Base-by-base conservation (phyloP, 495 filamentous ascomycete species). In the Penicillium antarcticum region DNA sequence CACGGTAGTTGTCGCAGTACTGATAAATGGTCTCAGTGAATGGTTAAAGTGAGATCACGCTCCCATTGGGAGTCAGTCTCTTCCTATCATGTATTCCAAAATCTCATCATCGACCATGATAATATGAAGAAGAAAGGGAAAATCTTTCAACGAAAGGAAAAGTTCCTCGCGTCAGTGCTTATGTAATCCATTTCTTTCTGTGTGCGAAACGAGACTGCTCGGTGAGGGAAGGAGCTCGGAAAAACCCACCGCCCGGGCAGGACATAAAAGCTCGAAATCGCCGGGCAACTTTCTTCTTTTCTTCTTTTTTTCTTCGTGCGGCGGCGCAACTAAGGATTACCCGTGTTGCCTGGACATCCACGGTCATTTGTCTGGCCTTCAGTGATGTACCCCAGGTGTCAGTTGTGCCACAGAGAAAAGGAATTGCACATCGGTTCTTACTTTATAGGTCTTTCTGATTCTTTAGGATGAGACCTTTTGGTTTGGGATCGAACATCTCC, bases 391-490 rank as follows among this genome's bases (percentile, higher is more conserved):
- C 51, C 55, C 75, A 81, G 75, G 80, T 78, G 80, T 84, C 80
- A 70, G 76, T 78, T 74, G 75, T 70, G 78, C 71, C 79, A 79
- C 74, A 84, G 80, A 84, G 48, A 53, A 60, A 80, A 57, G 73
- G 70, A 76, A 82, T 84, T 82, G 80, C 80, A 82, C 70, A 67
- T 71, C 67, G 72, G 66, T 76, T 73, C 73, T 64, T 74, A 75
- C 69, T 73, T 75, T 72, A 74, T 66, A 64, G 72, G 72, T 74
- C 71, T 71, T 69, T 69, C 66, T 74, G 61, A 62, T 66, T 53
- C 61, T 55, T 55, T 62, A 71, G 67, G 70, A 70, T 74, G 65
- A 73, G 73, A 66, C 71, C 71, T 68, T 71, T 72, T 73, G 69
- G 73, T 77, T 72, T 74, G 68, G 73, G 72, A 77, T 74, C 68